Base-by-base conservation (phyloP, 108 stramenopile genomes). In the Cyclotella cryptica region DNA sequence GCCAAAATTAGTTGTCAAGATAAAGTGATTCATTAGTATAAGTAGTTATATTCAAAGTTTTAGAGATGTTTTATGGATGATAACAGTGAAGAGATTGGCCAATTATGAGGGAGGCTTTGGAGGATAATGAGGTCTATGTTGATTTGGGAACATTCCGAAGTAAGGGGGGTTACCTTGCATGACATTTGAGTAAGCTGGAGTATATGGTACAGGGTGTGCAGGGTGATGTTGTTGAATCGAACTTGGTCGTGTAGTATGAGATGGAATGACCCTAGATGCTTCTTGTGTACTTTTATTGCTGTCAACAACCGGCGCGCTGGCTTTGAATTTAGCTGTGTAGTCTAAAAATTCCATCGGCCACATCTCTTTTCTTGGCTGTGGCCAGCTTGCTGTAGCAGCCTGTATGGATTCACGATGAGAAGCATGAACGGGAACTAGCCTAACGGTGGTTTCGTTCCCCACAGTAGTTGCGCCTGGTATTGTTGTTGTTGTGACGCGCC, bases 341-440 rank as follows among this genome's bases (percentile, higher is more conserved):
- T 49, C 18, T 49, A 49, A n/a, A 49, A 55, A 26, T 21, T 55
- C 55, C 24, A 55, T 21, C 3, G 55, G 55, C 55, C 55, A 55
- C 55, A 55, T 55, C 1, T 55, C 55, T 3, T 24, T 55, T 55
- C 55, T 55, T 30, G 71, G 47, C 13, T 70, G 35, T 49, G 62
- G 28, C 61, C 47, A 40, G 51, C 49, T 62, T 26, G 72, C 43
- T 57, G 60, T 74, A 17, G 88, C 88, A 57, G 70, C 47, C 61
- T 94, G 87, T 6, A 92, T 81, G 17, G 93, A 68, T 58, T 94
- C 89, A 40, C 84, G 43, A 69, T 94, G 93, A 42, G 93, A 92
- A 17, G 87, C 60, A 75, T 94, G 93, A 26, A 77, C 84, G 53
- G 88, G 83, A 30, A 83, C 87, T 30, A 72, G 35, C 29, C 74